A percentile compares a stretch with the other conserved stretches of the same genome.
phyloP scores from a whole-genome alignment of 306 rosid genomes.

The Psophocarpus tetragonolobus region DNA sequence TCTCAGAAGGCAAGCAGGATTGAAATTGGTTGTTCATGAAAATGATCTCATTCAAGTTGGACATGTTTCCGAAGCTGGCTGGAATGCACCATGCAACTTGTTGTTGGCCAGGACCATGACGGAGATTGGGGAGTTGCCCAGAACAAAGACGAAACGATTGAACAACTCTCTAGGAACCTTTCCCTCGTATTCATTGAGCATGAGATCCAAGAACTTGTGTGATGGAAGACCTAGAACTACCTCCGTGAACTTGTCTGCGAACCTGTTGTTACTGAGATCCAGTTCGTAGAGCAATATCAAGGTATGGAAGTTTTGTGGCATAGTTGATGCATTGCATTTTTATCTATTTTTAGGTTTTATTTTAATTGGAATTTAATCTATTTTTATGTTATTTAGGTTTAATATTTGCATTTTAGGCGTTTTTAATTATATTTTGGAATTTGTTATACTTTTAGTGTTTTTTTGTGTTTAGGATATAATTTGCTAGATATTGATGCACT shows the following conservation, averaged over 20 bases:
- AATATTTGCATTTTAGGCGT: too few relatives aligned
- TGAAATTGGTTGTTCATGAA: slow-evolving; percentile 49
- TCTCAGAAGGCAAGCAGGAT: slow-evolving; percentile 64
- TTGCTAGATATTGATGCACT: too few relatives aligned
- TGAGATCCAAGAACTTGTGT: slow-evolving; percentile 60
- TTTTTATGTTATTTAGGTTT: too few relatives aligned
- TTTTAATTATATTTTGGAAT: too few relatives aligned
- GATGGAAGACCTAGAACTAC: slow-evolving; percentile 54
- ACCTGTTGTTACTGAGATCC: slow-evolving; percentile 69
- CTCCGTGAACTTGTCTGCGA: slow-evolving; percentile 62
- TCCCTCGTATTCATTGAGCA: slow-evolving; percentile 79
- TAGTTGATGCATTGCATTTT: too few relatives aligned
- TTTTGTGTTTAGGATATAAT: too few relatives aligned
- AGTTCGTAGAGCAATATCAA: slow-evolving; percentile 56
- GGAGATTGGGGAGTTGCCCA: slow-evolving; percentile 70
- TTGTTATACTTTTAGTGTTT: too few relatives aligned
- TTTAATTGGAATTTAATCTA: too few relatives aligned
- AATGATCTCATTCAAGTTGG: slow-evolving; percentile 58
- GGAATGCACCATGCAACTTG: slow-evolving; percentile 70
- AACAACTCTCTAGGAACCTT: slow-evolving; percentile 53
- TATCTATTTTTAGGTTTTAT: too few relatives aligned
- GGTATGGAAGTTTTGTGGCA: slow-evolving; percentile 53
- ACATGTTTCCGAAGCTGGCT: slow-evolving; percentile 69
- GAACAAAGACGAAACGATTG: slow-evolving; percentile 51
- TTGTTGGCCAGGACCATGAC: slow-evolving; percentile 77